A percentile compares a stretch with the other conserved stretches of the same genome.
These are phyloP conservation scores for Manihot esculenta DNA, from an alignment of 441 rosid genomes.

Conservation along the genomic window DNA sequence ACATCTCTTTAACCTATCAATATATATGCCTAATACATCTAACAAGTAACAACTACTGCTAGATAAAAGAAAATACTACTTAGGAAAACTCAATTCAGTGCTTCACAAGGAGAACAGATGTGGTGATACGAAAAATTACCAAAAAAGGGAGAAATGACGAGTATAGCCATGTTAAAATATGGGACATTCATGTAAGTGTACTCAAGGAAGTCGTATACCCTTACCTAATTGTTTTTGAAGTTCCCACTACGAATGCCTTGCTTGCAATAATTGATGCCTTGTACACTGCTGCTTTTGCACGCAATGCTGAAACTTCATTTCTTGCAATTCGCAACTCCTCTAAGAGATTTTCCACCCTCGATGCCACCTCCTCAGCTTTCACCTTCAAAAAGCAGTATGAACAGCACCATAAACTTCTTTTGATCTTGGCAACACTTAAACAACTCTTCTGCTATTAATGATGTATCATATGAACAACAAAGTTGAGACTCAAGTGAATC, in stretches of 20 bases:
- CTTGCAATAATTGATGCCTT: conserved; percentile 66
- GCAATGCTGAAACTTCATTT: conserved; percentile 67
- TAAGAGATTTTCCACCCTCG: conserved; percentile 68
- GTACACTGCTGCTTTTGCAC: conserved; percentile 70
- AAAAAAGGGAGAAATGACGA: neutral
- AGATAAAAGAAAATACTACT: neutral
- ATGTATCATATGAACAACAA: neutral
- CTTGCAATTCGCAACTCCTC: conserved; percentile 68
- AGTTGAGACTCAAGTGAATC: neutral
- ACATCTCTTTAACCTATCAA: neutral
- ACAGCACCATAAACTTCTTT: conserved; percentile 4
- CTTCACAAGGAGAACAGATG: neutral
- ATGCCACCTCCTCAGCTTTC: conserved; percentile 82
- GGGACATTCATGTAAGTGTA: neutral
- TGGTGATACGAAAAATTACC: neutral
- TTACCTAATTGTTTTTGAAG: conserved; percentile 58
- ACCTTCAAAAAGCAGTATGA: conserved; percentile 49
- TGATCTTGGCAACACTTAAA: neutral
- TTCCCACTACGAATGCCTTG: conserved; percentile 63
- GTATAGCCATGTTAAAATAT: neutral
- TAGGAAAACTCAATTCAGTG: neutral
- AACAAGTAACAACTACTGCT: neutral
- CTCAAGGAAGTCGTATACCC: neutral
- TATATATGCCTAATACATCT: neutral
- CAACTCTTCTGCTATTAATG: neutral